Evolutionary conservation across 192 early-diverging fungal species (phyloP).

Genomic region (Jimgerdemannia lactiflua): DNA sequence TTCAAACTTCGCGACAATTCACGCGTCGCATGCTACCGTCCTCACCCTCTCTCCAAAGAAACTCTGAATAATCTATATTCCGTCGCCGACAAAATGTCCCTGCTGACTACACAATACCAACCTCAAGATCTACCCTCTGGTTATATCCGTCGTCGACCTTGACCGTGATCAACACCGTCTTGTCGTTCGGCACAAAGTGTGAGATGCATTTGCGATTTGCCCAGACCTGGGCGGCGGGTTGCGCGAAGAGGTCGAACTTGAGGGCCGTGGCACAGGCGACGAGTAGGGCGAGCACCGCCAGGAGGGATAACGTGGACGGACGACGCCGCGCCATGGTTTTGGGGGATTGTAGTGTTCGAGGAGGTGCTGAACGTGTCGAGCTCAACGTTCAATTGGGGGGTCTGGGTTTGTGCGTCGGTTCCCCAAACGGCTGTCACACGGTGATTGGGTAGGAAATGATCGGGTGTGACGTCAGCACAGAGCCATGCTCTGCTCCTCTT

Average conservation of each 20-base stretch:
- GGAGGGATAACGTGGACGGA: slow-evolving; percentile 15
- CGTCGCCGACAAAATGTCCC: not conserved
- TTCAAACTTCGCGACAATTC: slow-evolving; percentile 43
- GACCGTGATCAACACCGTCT: slow-evolving; percentile 66
- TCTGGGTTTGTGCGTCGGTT: too few relatives aligned
- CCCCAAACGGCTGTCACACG: too few relatives aligned
- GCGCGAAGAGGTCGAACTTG: slow-evolving; percentile 78
- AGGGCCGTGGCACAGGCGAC: slow-evolving; percentile 44
- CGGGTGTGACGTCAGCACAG: too few relatives aligned
- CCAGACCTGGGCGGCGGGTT: slow-evolving; percentile 28
- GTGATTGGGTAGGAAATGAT: too few relatives aligned
- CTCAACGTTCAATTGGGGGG: too few relatives aligned
- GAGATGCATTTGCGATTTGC: slow-evolving; percentile 63
- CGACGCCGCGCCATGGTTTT: slow-evolving; percentile 19
- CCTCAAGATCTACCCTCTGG: slow-evolving; percentile 70
- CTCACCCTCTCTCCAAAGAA: too few relatives aligned
- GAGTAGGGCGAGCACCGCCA: slow-evolving; percentile 23
- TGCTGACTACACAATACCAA: slow-evolving; percentile 21
- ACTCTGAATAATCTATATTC: too few relatives aligned
- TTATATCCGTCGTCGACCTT: slow-evolving; percentile 69
- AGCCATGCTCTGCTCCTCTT: too few relatives aligned
- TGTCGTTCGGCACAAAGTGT: slow-evolving; percentile 71
- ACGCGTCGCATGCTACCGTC: not conserved
- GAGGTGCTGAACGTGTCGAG: too few relatives aligned
- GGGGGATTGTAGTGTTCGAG: too few relatives aligned